A percentile compares a stretch with the other conserved stretches of the same genome.
These are phyloP conservation scores for Cutaneotrichosporon mucoides DNA, from an alignment of 1,284 basidiomycete genomes.

Conservation along the genomic window DNA sequence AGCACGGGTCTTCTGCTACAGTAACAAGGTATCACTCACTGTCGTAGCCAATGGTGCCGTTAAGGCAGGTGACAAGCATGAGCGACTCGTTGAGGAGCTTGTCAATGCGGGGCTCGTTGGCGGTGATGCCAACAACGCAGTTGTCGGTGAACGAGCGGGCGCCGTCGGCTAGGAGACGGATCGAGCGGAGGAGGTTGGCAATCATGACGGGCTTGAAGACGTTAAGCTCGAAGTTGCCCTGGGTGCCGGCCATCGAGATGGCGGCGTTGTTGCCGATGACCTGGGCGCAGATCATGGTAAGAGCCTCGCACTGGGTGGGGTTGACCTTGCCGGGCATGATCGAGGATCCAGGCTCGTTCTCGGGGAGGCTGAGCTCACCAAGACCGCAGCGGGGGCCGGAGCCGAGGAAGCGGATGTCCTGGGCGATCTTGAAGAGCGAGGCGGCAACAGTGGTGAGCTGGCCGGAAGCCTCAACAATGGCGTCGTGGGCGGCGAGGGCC, in stretches of 20 bases:
- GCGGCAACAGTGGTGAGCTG: slow-evolving; percentile 92
- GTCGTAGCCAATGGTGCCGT: slow-evolving; percentile 26
- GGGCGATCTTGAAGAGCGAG: slow-evolving; percentile 98
- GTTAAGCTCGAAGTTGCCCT: slow-evolving; percentile 98
- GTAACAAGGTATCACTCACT: not conserved
- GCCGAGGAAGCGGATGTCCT: slow-evolving; percentile 96
- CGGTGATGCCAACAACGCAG: slow-evolving; percentile 89
- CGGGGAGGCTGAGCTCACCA: slow-evolving; percentile 89
- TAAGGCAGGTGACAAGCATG: slow-evolving; percentile 50
- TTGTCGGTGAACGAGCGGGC: slow-evolving; percentile 90
- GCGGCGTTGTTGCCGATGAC: slow-evolving; percentile 97
- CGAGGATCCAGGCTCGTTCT: slow-evolving; percentile 98
- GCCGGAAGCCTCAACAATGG: slow-evolving; percentile 93
- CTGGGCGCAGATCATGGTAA: slow-evolving; percentile 98
- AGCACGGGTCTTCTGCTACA: too few relatives aligned
- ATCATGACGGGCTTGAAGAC: slow-evolving; percentile 96
- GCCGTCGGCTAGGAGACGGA: slow-evolving; percentile 90
- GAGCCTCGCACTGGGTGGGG: slow-evolving; percentile 97
- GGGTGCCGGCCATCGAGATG: slow-evolving; percentile 88
- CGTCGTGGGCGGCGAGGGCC: slow-evolving; percentile 94
- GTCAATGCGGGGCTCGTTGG: slow-evolving; percentile 90
- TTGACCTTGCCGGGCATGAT: slow-evolving; percentile 99
- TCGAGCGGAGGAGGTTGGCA: slow-evolving; percentile 84
- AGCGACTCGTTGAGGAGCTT: slow-evolving; percentile 87
- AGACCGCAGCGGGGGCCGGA: slow-evolving; percentile 97